These are phyloP conservation scores for Mycothermus thermophilus DNA, from an alignment of 495 filamentous ascomycete species.

Conservation along the genomic window DNA sequence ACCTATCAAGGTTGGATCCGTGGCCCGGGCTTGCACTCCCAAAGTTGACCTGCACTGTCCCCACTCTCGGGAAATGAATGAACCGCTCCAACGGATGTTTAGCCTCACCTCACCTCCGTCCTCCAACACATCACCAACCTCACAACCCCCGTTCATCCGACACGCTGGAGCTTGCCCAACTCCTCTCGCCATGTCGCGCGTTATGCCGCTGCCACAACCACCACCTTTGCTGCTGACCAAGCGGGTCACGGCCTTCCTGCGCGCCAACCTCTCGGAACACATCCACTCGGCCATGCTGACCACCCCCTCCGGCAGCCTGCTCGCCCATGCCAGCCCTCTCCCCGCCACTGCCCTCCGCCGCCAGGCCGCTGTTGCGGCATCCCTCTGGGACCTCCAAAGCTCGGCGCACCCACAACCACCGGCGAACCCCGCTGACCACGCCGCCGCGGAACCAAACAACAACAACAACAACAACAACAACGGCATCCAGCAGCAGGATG, in stretches of 20 bases:
- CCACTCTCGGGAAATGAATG: no score
- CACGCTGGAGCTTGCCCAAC: background rate
- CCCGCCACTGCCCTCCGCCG: slow-evolving; percentile 30
- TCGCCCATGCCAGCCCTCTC: slow-evolving; percentile 32
- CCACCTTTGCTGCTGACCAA: slow-evolving; percentile 36
- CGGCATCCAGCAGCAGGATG: slow-evolving; percentile 1
- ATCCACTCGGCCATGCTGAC: slow-evolving; percentile 31
- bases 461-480: background rate
- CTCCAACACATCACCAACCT: background rate
- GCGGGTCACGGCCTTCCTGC: slow-evolving; percentile 35
- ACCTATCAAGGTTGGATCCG: background rate
- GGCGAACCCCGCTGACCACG: slow-evolving; percentile 1
- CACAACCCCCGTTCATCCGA: background rate
- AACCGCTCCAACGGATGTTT: background rate
- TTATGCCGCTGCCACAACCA: slow-evolving; percentile 12
- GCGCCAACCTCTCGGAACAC: slow-evolving; percentile 29
- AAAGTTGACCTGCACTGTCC: no score
- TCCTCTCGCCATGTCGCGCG: slow-evolving; percentile 10
- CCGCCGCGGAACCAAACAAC: background rate
- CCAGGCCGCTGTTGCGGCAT: slow-evolving; percentile 36
- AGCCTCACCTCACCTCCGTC: slow-evolving; percentile 1
- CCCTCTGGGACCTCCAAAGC: slow-evolving; percentile 30
- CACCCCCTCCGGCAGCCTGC: slow-evolving; percentile 33
- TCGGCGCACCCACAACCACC: slow-evolving; percentile 7
- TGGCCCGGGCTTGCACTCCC: no score